phyloP scores from a whole-genome alignment of 176 grass and related monocot genomes.

The Lolium multiflorum region DNA sequence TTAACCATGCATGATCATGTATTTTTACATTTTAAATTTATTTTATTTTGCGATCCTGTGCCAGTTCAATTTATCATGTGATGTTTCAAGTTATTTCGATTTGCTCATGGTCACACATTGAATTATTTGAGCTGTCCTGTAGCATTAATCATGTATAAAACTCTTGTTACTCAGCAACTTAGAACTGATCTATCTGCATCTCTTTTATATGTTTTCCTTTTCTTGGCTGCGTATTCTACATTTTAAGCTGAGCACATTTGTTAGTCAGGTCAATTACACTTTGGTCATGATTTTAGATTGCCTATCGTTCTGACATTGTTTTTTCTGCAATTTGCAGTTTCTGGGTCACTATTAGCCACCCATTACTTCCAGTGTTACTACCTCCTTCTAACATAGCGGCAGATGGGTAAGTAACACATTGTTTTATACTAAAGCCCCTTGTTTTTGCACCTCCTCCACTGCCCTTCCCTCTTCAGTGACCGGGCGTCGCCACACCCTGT shows the following conservation, averaged over 20 bases:
- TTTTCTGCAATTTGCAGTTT: slow-evolving; percentile 63
- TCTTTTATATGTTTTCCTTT: neutral
- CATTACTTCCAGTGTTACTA: slow-evolving; percentile 60
- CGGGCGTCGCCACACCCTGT: neutral
- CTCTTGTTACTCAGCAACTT: neutral
- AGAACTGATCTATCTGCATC: slow-evolving; percentile 7
- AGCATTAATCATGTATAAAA: slow-evolving; percentile 12
- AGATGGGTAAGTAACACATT: slow-evolving; percentile 73
- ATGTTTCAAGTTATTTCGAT: neutral
- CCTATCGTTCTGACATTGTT: slow-evolving; percentile 49
- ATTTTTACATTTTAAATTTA: slow-evolving; percentile 13
- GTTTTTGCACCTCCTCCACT: slow-evolving; percentile 10
- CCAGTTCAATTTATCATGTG: neutral
- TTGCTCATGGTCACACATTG: neutral
- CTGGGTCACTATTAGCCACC: slow-evolving; percentile 68
- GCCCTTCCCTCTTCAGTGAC: neutral
- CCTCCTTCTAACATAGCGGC: slow-evolving; percentile 43
- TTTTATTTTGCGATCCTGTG: slow-evolving; percentile 18
- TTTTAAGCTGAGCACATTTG: neutral
- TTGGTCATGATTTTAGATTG: slow-evolving; percentile 1
- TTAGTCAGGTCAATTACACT: slow-evolving; percentile 10
- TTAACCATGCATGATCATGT: neutral
- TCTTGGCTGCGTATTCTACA: neutral
- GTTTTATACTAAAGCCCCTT: slow-evolving; percentile 24
- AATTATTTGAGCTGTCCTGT: slow-evolving; percentile 7